Base-by-base conservation (phyloP, 1,139 yeast species). In the Tardiomyces digboiensis region DNA sequence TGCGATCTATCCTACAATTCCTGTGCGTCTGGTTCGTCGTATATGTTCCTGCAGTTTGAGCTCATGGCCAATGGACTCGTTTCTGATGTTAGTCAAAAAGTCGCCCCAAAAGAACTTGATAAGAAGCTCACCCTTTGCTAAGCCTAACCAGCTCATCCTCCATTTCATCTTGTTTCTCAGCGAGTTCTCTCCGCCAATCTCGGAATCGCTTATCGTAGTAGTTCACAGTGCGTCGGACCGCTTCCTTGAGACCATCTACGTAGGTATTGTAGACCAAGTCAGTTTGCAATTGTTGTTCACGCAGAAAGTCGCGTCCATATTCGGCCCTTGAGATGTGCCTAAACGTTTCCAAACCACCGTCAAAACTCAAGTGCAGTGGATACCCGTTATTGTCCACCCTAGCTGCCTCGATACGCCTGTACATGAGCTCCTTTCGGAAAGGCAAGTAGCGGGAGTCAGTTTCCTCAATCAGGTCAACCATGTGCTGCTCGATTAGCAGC, bases 401-500 rank as follows among this genome's bases (percentile, higher is more conserved):
- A n/a, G n/a, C n/a, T n/a, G 33, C 33, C 5, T n/a, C 33, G 18
- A 33, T 14, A 8, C 37, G 37, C 37, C 13, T 8, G 13, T 14
- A 5, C 37, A 33, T 14, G 19, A 16, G 19, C 37, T n/a, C 19
- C 37, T 33, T n/a, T 8, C 37, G 37, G 19, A 8, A 33, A 6
- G 8, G 19, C 19, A 14, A 13, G 19, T 33, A 33, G 37, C 19
- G 37, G 6, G n/a, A 19, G 19, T 33, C 37, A 3, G 97, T 87
- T 7, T 87, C 77, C 52, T 82, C 74, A 42, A 87, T 74, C 58
- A 88, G 72, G 64, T 88, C 96, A 61, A 88, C 74, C 51, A 76
- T 82, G 55, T 78, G 74, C 48, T 76, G 74, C 36, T 83, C 80
- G 70, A 84, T 67, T 51, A 84, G 64, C 26, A 82, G 71, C 52